Evolutionary conservation across 768 basidiomycete species (phyloP), one percentile per base, ranked within the genome.

Genomic region (Chiua virens): DNA sequence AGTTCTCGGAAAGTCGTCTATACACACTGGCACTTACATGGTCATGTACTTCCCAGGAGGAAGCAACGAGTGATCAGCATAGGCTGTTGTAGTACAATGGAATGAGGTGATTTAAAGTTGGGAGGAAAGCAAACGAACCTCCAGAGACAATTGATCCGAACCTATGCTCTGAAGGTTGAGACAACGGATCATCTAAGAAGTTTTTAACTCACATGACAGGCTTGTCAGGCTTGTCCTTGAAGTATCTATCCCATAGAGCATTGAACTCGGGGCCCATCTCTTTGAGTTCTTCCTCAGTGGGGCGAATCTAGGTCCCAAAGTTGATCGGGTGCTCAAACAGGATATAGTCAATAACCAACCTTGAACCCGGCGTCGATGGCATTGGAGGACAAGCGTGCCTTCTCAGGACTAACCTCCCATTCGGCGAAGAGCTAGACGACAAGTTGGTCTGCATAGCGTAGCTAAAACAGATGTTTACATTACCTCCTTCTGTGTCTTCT

Each of bases 181-280:
- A 59, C 20, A 32, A 11, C 35, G 4, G 13, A 20, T 9, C 14
- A 20, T 14, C 15, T 43, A 9, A 27, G 15, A 14, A 43, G 25
- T 25, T 23, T 21, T 18, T 28, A 21, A 64, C 74, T 48, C 65
- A 80, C 84, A 86, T 86, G 52, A 86, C 83, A 4, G 85, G 86
- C 74, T 87, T 87, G 74, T 86, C 85, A 47, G 85, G 85, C 73
- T 86, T 87, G 73, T 87, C 82, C 74, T 83, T 85, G 79, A 88
- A 87, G 71, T 88, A 87, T 25, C 35, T 75, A 63, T 87, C 69
- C 81, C 80, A 86, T 42, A 86, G 77, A 55, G 74, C 72, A 59
- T 84, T 83, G 71, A 86, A 87, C 60, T 87, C 85, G 15, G 83
- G 85, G n/a, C 85, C 85, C 84, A 86, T 86, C 67, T 86, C 83